Evolutionary conservation across 2,329 filamentous ascomycete species (phyloP), one percentile per base, ranked within the genome.

Genomic region (Ceratocystis colombiana): DNA sequence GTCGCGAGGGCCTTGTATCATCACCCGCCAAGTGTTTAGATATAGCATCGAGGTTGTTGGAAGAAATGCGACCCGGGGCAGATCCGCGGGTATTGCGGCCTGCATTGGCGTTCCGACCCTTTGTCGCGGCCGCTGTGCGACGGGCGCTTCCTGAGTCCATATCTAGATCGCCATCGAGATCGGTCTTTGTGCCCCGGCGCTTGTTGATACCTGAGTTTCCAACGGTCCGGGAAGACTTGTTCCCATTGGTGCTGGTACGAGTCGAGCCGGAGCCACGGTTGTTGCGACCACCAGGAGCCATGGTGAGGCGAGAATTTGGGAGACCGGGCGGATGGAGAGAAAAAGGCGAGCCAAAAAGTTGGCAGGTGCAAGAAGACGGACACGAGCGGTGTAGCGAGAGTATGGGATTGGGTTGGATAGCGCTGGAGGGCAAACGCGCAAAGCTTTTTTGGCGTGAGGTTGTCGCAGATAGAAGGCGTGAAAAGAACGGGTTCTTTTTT

Each of bases 131-230:
- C 33, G 72, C 53, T 70, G 72, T 75, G n/a, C 73, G 68, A 67
- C 76, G 73, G 69, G 74, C 72, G 61, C 71, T 72, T 22, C 73
- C 70, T 61, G 73, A 74, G 69, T 80, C 80, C 83, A 85, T 85
- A 41, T 82, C 77, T n/a, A 85, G 76, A 70, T 85, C 83, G 41
- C 83, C 83, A 75, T 85, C 83, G 64, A 77, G 75, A 70, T 85
- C 83, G 62, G 77, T 72, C 68, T 76, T 78, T 2, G 71, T 70
- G 50, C 73, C 73, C 48, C 78, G 79, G 61, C 79, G 79, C 72
- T 84, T 84, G 22, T 76, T 74, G 65, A 84, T 79, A 37, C 82
- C 82, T 45, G 78, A 78, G 70, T 79, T 30, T 10, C 48, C 33
- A 22, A 20, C 61, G 8, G 64, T 66, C n/a, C 61, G 25, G n/a